Percentiles rank a stretch among this genome's conserved stretches.
These are phyloP conservation scores for Prototheca cutis DNA, from an alignment of 163 green algal genomes.

Conservation along the genomic window DNA sequence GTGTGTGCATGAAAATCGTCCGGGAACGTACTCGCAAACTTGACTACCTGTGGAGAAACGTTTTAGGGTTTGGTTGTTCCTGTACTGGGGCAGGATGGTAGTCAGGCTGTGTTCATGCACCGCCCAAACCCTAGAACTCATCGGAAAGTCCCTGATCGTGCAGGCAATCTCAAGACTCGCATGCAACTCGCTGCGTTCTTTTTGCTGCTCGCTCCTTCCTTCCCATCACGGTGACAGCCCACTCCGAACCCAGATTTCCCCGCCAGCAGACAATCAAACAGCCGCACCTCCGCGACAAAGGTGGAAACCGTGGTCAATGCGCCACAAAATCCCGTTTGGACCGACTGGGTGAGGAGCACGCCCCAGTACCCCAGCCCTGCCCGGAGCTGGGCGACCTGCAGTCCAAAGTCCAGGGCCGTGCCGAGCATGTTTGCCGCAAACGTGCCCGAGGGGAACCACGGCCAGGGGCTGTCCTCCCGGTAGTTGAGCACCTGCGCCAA, in stretches of 20 bases:
- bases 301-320: slow-evolving; percentile 75
- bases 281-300: slow-evolving; percentile 29
- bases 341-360: not conserved
- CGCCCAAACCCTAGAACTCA: too few relatives aligned
- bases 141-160: too few relatives aligned
- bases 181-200: too few relatives aligned
- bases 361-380: slow-evolving; percentile 10
- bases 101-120: too few relatives aligned
- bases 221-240: too few relatives aligned
- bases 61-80: too few relatives aligned
- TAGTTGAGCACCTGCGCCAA: slow-evolving; percentile 47
- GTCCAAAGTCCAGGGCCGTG: slow-evolving; percentile 31
- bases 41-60: too few relatives aligned
- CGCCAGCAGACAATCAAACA: not conserved
- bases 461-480: slow-evolving; percentile 15
- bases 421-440: slow-evolving; percentile 55
- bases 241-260: not conserved
- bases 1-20: slow-evolving; percentile 27
- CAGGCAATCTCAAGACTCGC: too few relatives aligned
- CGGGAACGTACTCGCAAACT: slow-evolving; percentile 17
- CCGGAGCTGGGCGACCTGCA: slow-evolving; percentile 13
- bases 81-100: too few relatives aligned
- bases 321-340: slow-evolving; percentile 57
- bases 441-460: slow-evolving; percentile 56
- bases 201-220: too few relatives aligned